Evolutionary conservation across 805 yeast species (phyloP), one percentile per base, ranked within the genome.

Genomic region (Wickerhamiella australiensis): DNA sequence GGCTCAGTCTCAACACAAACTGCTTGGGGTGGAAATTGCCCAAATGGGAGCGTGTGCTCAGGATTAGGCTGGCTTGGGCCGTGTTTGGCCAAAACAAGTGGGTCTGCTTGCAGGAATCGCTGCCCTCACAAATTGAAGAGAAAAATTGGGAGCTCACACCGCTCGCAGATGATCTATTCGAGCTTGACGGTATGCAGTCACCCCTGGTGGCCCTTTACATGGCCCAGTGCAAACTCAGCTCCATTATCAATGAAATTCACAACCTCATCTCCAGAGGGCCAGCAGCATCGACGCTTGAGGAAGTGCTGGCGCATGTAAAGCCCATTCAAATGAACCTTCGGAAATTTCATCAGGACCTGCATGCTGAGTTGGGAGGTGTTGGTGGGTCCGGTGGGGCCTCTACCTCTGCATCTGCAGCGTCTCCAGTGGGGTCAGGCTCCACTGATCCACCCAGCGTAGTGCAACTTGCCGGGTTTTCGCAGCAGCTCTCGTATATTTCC

Each of bases 31-130:
- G 98, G 98, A 80, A 83, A 59, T 67, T 90, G 31, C 97, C 97
- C 0, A 80, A 82, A 57, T 92, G 97, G 97, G 98, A 90, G 61
- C 72, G 94, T 46, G 94, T 94, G 5, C 67, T 90, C 45, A 72
- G 98, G 47, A 76, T 85, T 57, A 71, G 97, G 52, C 66, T 90
- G 45, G 95, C 96, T 0, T 90, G 98, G 97, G 96, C 96, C 0
- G 92, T 87, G 1, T 90, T 78, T 71, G 70, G 83, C 47, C 94
- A 87, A 63, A 96, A 87, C 60, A 86, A 88, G 61, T 90, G 97
- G 97, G 73, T 82, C 8, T 71, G 95, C 1, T 66, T 88, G 45
- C 77, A 79, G 48, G 94, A 85, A 59, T 78, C 88, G 0, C 70
- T 96, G 40, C 94, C 95, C 1, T 81, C 95, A 0, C 95, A 86